These are phyloP conservation scores for Agrocybe pediades DNA, from an alignment of 768 basidiomycete species.

Conservation along the genomic window DNA sequence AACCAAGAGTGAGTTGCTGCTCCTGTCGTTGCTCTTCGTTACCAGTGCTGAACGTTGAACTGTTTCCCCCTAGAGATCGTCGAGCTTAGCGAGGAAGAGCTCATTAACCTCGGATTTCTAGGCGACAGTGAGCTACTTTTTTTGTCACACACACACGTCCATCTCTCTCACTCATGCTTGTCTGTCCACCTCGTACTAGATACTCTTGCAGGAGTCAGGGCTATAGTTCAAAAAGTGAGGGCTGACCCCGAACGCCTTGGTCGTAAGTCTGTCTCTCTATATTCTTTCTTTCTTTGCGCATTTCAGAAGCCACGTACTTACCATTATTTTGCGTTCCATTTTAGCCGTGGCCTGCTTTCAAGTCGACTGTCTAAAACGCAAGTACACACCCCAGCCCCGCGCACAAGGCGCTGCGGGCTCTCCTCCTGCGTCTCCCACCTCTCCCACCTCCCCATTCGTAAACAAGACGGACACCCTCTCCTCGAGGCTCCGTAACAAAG, in stretches of 20 bases:
- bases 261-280: conserved; percentile 26
- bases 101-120: conserved; percentile 20
- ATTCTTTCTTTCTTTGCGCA: conserved; percentile 25
- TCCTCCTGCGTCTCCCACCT: conserved; percentile 1
- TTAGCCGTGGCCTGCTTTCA: conserved; percentile 29
- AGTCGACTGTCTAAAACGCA: conserved; percentile 21
- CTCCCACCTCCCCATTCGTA: conserved; percentile 11
- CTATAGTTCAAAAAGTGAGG: conserved; percentile 20
- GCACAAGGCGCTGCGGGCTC: too few species aligned
- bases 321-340: conserved; percentile 22
- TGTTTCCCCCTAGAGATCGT: conserved; percentile 28
- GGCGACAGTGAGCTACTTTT: conserved; percentile 25
- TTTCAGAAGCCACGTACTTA: conserved; percentile 17
- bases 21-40: conserved; percentile 24
- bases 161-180: conserved; percentile 25
- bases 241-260: conserved; percentile 18
- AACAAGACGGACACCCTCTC: conserved; percentile 13
- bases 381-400: conserved; percentile 1
- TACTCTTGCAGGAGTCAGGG: conserved; percentile 21
- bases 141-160: conserved; percentile 24
- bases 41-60: conserved; percentile 19
- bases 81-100: conserved; percentile 22
- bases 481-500: conserved; percentile 16
- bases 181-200: conserved; percentile 27
- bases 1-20: conserved; percentile 26